Evolutionary conservation across 2,329 filamentous ascomycete genomes (phyloP).

Genomic region (Orbilia ellipsospora): DNA sequence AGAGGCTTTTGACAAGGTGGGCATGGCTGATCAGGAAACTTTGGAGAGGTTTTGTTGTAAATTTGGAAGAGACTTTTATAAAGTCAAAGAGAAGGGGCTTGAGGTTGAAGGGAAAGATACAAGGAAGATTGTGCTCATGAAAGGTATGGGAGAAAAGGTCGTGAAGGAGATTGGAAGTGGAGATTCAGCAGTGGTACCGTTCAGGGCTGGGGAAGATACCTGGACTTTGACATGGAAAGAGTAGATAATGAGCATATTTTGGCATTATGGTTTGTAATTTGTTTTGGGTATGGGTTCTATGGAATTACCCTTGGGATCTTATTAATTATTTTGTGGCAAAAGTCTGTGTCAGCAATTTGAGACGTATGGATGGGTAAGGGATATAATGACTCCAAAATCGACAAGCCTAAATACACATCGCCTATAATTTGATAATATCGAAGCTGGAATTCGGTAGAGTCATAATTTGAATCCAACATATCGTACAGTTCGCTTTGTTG

Average conservation of each 20-base stretch:
- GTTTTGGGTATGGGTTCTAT: too few species aligned
- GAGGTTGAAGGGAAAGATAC: slow-evolving; percentile 53
- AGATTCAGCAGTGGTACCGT: slow-evolving; percentile 72
- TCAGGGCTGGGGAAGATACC: slow-evolving; percentile 71
- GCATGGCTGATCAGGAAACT: slow-evolving; percentile 67
- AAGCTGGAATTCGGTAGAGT: too few species aligned
- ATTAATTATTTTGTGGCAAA: too few species aligned
- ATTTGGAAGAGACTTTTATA: slow-evolving; percentile 71
- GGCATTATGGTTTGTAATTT: not conserved
- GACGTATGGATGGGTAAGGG: too few species aligned
- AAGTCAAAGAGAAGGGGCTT: slow-evolving; percentile 65
- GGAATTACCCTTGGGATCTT: too few species aligned
- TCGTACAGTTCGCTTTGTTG: too few species aligned
- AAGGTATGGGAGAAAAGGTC: slow-evolving; percentile 67
- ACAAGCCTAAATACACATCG: too few species aligned
- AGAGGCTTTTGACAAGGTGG: slow-evolving; percentile 68
- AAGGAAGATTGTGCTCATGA: slow-evolving; percentile 68
- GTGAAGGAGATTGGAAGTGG: slow-evolving; percentile 67
- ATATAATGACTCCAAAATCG: too few species aligned
- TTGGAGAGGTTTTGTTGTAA: slow-evolving; percentile 70
- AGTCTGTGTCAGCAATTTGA: too few species aligned
- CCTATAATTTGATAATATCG: too few species aligned
- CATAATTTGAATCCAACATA: too few species aligned
- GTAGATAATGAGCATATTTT: slow-evolving; percentile 14
- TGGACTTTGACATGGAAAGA: slow-evolving; percentile 68